Base-by-base conservation (phyloP, 352 stramenopile species). In the Blastocystis sp. region DNA sequence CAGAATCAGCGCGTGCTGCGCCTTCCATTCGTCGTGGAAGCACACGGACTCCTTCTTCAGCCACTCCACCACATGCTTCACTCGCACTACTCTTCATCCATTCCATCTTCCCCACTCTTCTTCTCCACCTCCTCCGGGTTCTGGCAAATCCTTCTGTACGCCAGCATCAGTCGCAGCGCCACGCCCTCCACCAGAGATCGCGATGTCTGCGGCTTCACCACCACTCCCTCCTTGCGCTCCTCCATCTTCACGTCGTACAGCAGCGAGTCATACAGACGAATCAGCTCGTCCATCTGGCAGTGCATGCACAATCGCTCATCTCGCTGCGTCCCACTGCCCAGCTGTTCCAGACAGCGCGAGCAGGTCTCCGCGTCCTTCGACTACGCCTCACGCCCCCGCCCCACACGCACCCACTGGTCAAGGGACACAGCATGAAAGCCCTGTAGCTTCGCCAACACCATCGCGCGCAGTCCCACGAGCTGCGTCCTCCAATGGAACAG, bases 241-340 rank as follows among this genome's bases (percentile, higher is more conserved):
- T 14, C 66, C 74, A 45, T 21, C 6, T 21, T 10, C 24, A 34
- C 9, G 45, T 84, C 57, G 40, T 69, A 84, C n/a, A 84, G 40
- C 21, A 84, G 17, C 38, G 45, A 57, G 24, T 84, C 74, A 19
- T 84, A 84, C 1, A 84, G n/a, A 14, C 42, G 54, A 17, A 84
- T 66, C 14, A 38, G 0, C 2, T 63, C n/a, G n/a, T 84, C 74
- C 17, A 84, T 59, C 10, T 19, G 6, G 48, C 74, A 84, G 42
- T 84, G 74, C 3, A 6, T 10, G 48, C 74, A 84, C 6, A 84
- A n/a, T 19, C 52, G 42, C 28, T 2, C 6, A 28, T 28, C 38
- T 19, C 14, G 28, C 7, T 28, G 14, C 40, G 66, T 59, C 2
- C 6, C 48, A 34, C 28, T 34, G 48, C 48, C 48, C 6, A 57